A percentile compares a stretch with the other conserved stretches of the same genome.
These are phyloP conservation scores for Sparassis latifolia DNA, from an alignment of 1,284 basidiomycete genomes.

Conservation along the genomic window DNA sequence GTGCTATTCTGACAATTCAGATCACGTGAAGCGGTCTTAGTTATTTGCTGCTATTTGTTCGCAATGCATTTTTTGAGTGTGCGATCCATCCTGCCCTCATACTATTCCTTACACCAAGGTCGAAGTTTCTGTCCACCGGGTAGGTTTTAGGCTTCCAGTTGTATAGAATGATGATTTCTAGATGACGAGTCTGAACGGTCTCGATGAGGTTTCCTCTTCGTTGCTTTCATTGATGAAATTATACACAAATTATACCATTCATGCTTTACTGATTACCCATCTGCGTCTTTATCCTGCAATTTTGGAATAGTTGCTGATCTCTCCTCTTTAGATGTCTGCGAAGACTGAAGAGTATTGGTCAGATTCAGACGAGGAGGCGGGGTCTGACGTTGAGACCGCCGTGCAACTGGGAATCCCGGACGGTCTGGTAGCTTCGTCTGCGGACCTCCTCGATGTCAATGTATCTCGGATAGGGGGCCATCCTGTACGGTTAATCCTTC, in stretches of 20 bases:
- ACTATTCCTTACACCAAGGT: too few species aligned
- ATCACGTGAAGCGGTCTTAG: too few species aligned
- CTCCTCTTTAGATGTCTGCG: constrained; percentile 8
- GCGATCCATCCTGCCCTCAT: too few species aligned
- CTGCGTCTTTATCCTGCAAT: neutral
- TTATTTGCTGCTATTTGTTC: too few species aligned
- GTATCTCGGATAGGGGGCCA: constrained; percentile 82
- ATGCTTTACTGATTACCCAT: constrained; percentile 75
- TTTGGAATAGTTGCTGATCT: neutral
- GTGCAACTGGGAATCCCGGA: constrained; percentile 76
- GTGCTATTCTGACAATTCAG: too few species aligned
- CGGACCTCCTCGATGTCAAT: constrained; percentile 62
- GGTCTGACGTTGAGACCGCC: constrained; percentile 54
- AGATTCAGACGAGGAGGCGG: constrained; percentile 63
- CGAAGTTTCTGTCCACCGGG: too few species aligned
- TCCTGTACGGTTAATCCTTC: constrained; percentile 63
- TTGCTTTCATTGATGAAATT: constrained; percentile 54
- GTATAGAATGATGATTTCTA: constrained; percentile 55
- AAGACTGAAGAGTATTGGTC: constrained; percentile 59
- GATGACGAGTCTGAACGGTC: constrained; percentile 85
- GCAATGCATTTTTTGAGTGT: too few species aligned
- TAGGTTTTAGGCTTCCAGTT: too few species aligned
- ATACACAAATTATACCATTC: constrained; percentile 68
- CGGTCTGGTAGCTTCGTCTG: constrained; percentile 47
- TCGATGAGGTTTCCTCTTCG: constrained; percentile 55